phyloP scores from a whole-genome alignment of 2,329 filamentous ascomycete genomes.

The Pezicula rhizophila region DNA sequence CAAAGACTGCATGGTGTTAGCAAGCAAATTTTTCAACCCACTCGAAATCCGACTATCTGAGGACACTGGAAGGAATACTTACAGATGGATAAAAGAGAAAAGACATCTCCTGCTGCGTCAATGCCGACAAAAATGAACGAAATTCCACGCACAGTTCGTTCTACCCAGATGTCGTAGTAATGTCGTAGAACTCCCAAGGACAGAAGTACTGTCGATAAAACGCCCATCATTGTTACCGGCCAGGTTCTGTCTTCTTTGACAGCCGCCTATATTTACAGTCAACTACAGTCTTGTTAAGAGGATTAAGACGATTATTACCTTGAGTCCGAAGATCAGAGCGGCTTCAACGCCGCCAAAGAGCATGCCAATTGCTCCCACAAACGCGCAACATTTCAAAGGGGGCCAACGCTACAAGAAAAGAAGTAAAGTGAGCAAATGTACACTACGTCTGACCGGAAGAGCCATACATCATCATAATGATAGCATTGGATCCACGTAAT shows the following conservation, averaged over 20 bases:
- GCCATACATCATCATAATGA: slow-evolving; percentile 38
- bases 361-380: slow-evolving; percentile 44
- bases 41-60: background rate
- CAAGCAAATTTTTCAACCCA: background rate
- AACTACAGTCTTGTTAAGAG: background rate
- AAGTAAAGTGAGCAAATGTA: background rate
- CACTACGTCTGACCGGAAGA: slow-evolving; percentile 1
- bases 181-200: slow-evolving; percentile 61
- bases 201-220: slow-evolving; percentile 55
- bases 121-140: slow-evolving; percentile 68
- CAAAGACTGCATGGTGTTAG: slow-evolving; percentile 38
- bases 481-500: slow-evolving; percentile 29
- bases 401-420: slow-evolving; percentile 41
- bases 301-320: slow-evolving; percentile 6
- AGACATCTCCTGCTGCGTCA: slow-evolving; percentile 63
- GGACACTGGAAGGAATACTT: slow-evolving; percentile 10
- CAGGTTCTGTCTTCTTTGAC: slow-evolving; percentile 42
- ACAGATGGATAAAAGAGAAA: slow-evolving; percentile 57
- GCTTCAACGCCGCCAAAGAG: slow-evolving; percentile 55
- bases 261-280: slow-evolving; percentile 17
- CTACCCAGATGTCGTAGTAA: slow-evolving; percentile 63
- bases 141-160: slow-evolving; percentile 63
- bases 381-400: slow-evolving; percentile 38
- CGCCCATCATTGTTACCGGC: slow-evolving; percentile 62
- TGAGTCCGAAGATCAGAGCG: slow-evolving; percentile 51